Base-by-base conservation (phyloP, 192 early-diverging fungal species). In the Phlyctochytrium arcticum region DNA sequence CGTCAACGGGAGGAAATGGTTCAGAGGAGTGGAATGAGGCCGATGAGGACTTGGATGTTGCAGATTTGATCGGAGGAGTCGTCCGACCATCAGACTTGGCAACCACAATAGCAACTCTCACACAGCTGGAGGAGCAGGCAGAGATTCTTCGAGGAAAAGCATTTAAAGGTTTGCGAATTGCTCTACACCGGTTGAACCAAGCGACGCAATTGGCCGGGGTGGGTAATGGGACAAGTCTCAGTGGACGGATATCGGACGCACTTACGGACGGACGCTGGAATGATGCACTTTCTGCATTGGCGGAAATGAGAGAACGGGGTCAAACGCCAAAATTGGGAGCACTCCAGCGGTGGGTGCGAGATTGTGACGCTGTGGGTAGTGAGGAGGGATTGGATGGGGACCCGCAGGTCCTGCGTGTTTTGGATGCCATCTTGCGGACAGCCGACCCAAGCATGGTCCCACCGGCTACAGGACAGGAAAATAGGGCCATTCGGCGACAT, bases 281-380 rank as follows among this genome's bases (percentile, higher is more conserved):
- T 34, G 84, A 88, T 60, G 82, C 86, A 5, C 46, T 81, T 63
- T 26, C 58, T 0, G 60, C 70, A 4, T 60, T 85, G 55, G 76
- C 67, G 17, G 80, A 83, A 61, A 85, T 87, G 85, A 62, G 81
- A 49, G 57, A 62, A 9, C 65, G 67, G 9, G 76, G 74, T 0
- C 65, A 72, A 42, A 65, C 69, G 6, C 83, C 81, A 5, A 82
- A 82, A 48, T 72, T 88, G 5, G 87, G 87, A 17, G 77, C 82
- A 0, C 51, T 88, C 17, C 87, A 88, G 53, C 70, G 87, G 8
- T 88, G 87, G 87, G 82, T 85, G 27, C 70, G 87, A n/a, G 87
- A 85, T 48, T 88, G 87, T 50, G 87, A 88, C 66, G 87, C 87
- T 4, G 86, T 81, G n/a, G 72, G 69, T 4, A 69, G 68, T 21